These are phyloP conservation scores for Magnusiomyces magnusii DNA, from an alignment of 1,139 yeast species.

Conservation along the genomic window DNA sequence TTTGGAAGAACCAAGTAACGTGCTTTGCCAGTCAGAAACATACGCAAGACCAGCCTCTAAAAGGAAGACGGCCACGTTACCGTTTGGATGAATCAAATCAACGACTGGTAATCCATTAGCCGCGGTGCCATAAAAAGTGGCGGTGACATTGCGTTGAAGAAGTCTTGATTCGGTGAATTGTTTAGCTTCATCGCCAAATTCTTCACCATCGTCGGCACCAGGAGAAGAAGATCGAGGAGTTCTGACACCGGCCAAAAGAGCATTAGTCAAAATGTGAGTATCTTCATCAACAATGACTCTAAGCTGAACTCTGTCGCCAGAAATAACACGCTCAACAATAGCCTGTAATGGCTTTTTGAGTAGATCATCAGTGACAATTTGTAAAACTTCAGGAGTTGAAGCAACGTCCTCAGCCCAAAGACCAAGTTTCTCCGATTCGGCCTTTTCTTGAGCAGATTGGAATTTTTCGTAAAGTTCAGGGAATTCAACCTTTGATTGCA, in stretches of 20 bases:
- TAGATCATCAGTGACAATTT: conserved; percentile 37
- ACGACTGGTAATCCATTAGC: conserved; percentile 56
- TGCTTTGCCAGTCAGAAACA: conserved; percentile 76
- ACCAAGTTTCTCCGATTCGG: conserved; percentile 45
- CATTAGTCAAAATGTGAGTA: conserved; percentile 44
- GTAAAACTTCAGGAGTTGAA: conserved; percentile 26
- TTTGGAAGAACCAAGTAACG: conserved; percentile 55
- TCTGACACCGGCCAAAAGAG: conserved; percentile 65
- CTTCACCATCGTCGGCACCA: conserved; percentile 36
- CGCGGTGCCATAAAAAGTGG: conserved; percentile 45
- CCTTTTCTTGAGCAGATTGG: conserved; percentile 42
- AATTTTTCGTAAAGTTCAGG: conserved; percentile 34
- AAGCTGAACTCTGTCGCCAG: conserved; percentile 67
- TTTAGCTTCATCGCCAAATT: conserved; percentile 60
- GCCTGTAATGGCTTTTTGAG: conserved; percentile 42
- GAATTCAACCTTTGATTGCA: conserved; percentile 31
- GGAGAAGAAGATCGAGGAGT: conserved; percentile 57
- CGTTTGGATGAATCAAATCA: conserved; percentile 58
- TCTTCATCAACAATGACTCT: conserved; percentile 43
- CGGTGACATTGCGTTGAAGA: conserved; percentile 54
- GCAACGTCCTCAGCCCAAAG: conserved; percentile 40
- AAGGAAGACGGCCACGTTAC: conserved; percentile 64
- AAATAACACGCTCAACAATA: conserved; percentile 65
- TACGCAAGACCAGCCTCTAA: conserved; percentile 65
- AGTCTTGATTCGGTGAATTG: conserved; percentile 59